phyloP scores from a whole-genome alignment of 2,329 filamentous ascomycete species.

The Pestalotiopsis sp. region DNA sequence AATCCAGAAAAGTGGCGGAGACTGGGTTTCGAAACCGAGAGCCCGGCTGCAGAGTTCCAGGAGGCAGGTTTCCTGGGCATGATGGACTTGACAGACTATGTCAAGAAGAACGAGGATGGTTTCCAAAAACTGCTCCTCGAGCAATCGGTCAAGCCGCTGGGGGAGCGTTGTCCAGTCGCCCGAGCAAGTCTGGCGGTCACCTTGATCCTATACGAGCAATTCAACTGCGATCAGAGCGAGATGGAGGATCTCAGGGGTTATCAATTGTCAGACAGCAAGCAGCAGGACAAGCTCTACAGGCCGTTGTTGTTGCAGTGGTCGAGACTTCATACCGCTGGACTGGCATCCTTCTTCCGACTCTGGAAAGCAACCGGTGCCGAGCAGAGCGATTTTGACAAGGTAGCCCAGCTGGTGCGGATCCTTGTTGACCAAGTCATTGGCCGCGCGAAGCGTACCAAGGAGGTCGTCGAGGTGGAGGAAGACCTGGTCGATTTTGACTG shows the following conservation, averaged over 20 bases:
- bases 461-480: constrained; percentile 85
- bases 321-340: constrained; percentile 78
- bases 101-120: constrained; percentile 85
- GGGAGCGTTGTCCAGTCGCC: constrained; percentile 83
- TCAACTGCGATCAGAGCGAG: constrained; percentile 86
- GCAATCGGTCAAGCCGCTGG: constrained; percentile 72
- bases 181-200: constrained; percentile 86
- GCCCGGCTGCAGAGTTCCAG: constrained; percentile 83
- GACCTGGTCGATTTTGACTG: constrained; percentile 86
- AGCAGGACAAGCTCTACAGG: constrained; percentile 84
- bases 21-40: constrained; percentile 89
- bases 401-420: constrained; percentile 87
- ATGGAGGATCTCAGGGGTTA: constrained; percentile 78
- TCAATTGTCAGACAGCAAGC: constrained; percentile 73
- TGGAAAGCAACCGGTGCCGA: constrained; percentile 91
- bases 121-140: constrained; percentile 93
- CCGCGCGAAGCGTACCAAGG: constrained; percentile 77
- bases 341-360: constrained; percentile 86
- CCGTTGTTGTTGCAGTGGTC: constrained; percentile 94
- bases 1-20: constrained; percentile 92
- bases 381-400: constrained; percentile 88
- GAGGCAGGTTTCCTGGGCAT: constrained; percentile 87
- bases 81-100: constrained; percentile 96
- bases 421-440: constrained; percentile 89
- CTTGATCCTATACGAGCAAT: constrained; percentile 89